A percentile compares a stretch with the other conserved stretches of the same genome.
phyloP scores from a whole-genome alignment of 495 filamentous ascomycete species.

The Talaromyces proteolyticus region DNA sequence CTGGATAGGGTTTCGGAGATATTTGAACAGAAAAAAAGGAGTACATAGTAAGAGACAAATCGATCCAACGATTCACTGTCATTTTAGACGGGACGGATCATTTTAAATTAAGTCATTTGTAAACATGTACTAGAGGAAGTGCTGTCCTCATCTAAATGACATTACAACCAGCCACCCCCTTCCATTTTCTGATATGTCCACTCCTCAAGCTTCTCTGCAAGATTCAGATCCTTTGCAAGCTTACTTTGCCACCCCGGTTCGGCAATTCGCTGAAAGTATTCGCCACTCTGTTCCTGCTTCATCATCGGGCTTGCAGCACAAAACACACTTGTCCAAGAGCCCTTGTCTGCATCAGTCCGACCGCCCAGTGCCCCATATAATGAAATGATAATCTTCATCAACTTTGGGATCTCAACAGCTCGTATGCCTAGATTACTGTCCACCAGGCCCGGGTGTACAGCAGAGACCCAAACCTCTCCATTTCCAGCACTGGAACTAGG shows the following conservation, averaged over 20 bases:
- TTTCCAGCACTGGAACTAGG: not conserved
- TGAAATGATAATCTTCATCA: not conserved
- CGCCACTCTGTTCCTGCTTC: conserved; percentile 1
- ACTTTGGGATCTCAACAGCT: not conserved
- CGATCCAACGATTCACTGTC: no score
- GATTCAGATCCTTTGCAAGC: not conserved
- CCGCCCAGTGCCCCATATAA: not conserved
- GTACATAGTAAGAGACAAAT: no score
- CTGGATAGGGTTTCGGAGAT: no score
- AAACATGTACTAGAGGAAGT: no score
- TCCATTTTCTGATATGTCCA: conserved; percentile 1
- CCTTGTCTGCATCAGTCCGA: not conserved
- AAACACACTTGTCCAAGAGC: conserved; percentile 2
- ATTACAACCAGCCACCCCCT: not conserved
- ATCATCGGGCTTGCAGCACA: conserved; percentile 3
- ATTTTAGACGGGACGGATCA: no score
- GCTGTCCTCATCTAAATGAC: no score
- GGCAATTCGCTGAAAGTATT: conserved; percentile 6
- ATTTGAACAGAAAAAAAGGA: no score
- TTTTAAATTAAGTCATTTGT: no score
- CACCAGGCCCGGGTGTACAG: conserved; percentile 34
- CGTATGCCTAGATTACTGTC: conserved; percentile 3
- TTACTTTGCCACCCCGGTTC: conserved; percentile 6
- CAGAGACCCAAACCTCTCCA: conserved; percentile 26
- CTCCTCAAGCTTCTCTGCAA: conserved; percentile 2